Evolutionary conservation across 805 yeast species (phyloP), one percentile per base, ranked within the genome.

Genomic region (Suhomyces canberraensis): DNA sequence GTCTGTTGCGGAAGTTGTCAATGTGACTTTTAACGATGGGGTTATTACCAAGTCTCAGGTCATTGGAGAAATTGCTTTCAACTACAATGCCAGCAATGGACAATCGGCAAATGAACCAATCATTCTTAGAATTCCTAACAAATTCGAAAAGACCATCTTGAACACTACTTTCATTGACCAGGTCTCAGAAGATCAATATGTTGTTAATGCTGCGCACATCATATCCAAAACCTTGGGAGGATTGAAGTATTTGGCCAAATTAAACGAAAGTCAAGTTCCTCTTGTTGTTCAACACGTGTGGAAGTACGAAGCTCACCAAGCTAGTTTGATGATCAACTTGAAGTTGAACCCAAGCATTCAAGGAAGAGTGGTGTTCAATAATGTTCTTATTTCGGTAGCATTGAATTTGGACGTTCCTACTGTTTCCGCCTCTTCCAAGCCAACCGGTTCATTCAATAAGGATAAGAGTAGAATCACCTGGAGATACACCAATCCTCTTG

Each of bases 381-480:
- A 83, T 47, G 61, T 84, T 35, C 68, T 75, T 25, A 70, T 84
- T 5, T 71, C 82, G 6, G 86, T 80, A 4, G 73, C 84, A 3
- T 66, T 83, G 36, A 57, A 53, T 29, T 66, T 71, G 13, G 84
- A 81, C 25, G 81, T 84, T 8, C 73, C 77, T 13, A 73, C 83
- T 3, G 65, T 79, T 1, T 71, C 81, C 15, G 97, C 96, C 1
- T 79, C 89, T 43, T 84, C 95, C 3, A 87, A 85, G 56, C 98
- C 98, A 4, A 81, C 84, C 38, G 98, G 97, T 39, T 78, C 95
- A 1, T 91, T 89, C 70, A 87, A 83, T 61, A 83, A 78, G 52
- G 97, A 89, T 35, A 81, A 79, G 54, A 82, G 79, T 48, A 77
- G 97, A 61, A 81, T 93, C 40, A 82, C 93, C 0, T 90, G 97